Evolutionary conservation across 306 rosid species (phyloP).

Genomic region (Citrullus colocynthis): DNA sequence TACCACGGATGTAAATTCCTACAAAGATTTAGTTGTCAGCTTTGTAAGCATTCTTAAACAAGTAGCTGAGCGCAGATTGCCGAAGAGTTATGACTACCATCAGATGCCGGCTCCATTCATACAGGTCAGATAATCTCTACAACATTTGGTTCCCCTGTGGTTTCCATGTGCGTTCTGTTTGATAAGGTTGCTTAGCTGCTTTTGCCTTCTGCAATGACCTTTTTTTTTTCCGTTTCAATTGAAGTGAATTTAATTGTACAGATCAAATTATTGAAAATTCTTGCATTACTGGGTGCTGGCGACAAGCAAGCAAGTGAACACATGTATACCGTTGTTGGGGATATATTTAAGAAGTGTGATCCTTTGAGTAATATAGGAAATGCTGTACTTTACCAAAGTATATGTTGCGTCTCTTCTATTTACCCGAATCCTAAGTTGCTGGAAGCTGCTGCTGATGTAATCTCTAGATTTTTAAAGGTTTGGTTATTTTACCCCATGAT

Average conservation of each 20-base stretch:
- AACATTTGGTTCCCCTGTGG: neutral
- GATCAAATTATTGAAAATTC: slow-evolving; percentile 79
- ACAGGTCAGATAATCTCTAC: slow-evolving; percentile 35
- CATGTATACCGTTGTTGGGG: slow-evolving; percentile 78
- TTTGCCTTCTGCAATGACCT: neutral
- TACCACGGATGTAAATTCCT: slow-evolving; percentile 38
- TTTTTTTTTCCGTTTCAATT: neutral
- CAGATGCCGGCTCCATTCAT: slow-evolving; percentile 88
- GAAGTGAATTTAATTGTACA: slow-evolving; percentile 23
- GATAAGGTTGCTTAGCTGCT: neutral
- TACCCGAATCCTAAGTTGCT: slow-evolving; percentile 60
- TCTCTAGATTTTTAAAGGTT: slow-evolving; percentile 90
- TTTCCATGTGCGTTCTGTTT: neutral
- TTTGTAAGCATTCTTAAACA: slow-evolving; percentile 84
- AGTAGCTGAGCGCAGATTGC: slow-evolving; percentile 77
- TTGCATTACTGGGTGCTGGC: slow-evolving; percentile 72
- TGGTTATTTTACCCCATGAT: neutral
- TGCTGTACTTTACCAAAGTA: slow-evolving; percentile 75
- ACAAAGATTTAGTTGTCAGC: slow-evolving; percentile 72
- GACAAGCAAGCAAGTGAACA: slow-evolving; percentile 83
- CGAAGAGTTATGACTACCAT: slow-evolving; percentile 81
- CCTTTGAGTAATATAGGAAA: slow-evolving; percentile 76
- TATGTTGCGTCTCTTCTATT: slow-evolving; percentile 73
- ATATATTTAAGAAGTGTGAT: slow-evolving; percentile 72
- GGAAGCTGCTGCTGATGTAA: slow-evolving; percentile 78